These are phyloP conservation scores for Aspergillus quadricinctus DNA, from an alignment of 2,329 filamentous ascomycete genomes.

Conservation along the genomic window DNA sequence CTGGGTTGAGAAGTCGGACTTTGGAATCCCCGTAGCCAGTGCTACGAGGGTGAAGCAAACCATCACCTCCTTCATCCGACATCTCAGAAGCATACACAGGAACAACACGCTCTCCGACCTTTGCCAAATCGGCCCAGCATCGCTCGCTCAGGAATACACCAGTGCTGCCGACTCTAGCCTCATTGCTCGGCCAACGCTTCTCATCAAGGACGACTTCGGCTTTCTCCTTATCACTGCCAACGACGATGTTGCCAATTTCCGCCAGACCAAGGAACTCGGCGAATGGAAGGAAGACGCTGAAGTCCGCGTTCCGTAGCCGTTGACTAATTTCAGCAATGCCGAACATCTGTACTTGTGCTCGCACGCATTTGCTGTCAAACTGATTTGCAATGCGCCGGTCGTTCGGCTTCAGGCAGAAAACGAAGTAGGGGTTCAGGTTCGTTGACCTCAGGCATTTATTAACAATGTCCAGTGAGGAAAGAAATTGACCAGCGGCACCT, in stretches of 20 bases:
- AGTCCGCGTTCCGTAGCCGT: conserved; percentile 85
- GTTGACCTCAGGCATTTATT: conserved; percentile 77
- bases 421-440: conserved; percentile 88
- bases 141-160: conserved; percentile 93
- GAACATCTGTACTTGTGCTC: conserved; percentile 88
- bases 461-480: conserved; percentile 84
- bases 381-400: conserved; percentile 96
- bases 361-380: conserved; percentile 97
- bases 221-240: conserved; percentile 90
- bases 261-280: conserved; percentile 89
- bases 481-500: conserved; percentile 87
- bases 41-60: conserved; percentile 49
- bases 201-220: conserved; percentile 87
- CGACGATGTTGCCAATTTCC: conserved; percentile 76
- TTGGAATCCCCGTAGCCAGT: conserved; percentile 47
- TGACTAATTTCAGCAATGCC: conserved; percentile 97
- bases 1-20: conserved; percentile 49
- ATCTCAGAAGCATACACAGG: conserved; percentile 59
- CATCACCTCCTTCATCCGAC: conserved; percentile 54
- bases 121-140: conserved; percentile 88
- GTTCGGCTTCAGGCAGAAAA: conserved; percentile 97
- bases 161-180: conserved; percentile 84
- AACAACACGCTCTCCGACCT: conserved; percentile 60
- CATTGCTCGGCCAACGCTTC: conserved; percentile 86
- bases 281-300: conserved; percentile 92